Conservation (phyloP, 108 stramenopile species). For the Aurantiochytrium sp. region DNA sequence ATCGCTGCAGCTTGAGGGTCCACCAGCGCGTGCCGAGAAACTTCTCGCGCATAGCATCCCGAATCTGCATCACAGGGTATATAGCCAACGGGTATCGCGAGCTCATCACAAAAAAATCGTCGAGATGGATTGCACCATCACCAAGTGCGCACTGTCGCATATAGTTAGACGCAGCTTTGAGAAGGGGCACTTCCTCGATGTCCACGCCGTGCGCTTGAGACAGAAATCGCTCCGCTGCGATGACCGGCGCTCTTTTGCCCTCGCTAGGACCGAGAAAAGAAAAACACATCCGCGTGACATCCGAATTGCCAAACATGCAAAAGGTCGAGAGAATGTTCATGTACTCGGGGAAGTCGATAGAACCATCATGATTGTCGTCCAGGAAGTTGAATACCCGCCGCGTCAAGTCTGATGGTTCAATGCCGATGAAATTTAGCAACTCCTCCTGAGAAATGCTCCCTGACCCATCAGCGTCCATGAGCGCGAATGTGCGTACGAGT, state of each 20-base stretch:
- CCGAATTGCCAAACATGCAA: background rate
- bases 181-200: background rate
- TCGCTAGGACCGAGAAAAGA: background rate
- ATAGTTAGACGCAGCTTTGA: background rate
- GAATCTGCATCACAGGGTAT: background rate
- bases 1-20: background rate
- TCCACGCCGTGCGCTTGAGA: background rate
- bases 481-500: background rate
- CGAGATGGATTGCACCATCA: background rate
- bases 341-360: background rate
- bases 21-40: background rate
- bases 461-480: background rate
- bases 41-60: background rate
- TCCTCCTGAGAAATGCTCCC: background rate
- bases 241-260: background rate
- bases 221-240: background rate
- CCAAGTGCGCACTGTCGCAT: background rate
- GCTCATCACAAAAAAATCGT: background rate
- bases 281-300: background rate
- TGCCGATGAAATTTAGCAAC: background rate
- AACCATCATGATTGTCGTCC: background rate
- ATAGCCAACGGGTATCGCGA: background rate
- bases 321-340: conserved; percentile 1
- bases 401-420: background rate
- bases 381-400: background rate